Conservation (phyloP, 345 rosid genomes). For the Aethionema arabicum region DNA sequence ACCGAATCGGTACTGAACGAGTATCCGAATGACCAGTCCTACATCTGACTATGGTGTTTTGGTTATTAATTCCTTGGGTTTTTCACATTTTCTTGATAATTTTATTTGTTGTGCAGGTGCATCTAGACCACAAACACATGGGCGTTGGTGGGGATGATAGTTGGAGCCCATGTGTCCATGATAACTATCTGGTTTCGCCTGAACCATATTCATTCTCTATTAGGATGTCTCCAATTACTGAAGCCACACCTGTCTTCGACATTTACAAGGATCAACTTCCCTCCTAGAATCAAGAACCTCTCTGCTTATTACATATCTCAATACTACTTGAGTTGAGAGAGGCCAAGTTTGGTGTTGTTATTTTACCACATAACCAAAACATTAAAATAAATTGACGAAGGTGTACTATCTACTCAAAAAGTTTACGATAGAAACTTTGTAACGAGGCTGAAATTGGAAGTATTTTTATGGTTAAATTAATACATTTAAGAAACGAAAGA, state of each 20-base stretch:
- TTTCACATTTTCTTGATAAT: background rate
- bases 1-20: too few relatives aligned
- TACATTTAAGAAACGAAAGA: too few relatives aligned
- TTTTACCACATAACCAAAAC: too few relatives aligned
- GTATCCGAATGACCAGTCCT: background rate
- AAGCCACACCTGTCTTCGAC: constrained; percentile 50
- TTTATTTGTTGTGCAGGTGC: constrained; percentile 56
- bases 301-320: too few relatives aligned
- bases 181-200: constrained; percentile 71
- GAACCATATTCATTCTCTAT: constrained; percentile 66
- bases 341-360: too few relatives aligned
- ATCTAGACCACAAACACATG: constrained; percentile 97
- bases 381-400: too few relatives aligned
- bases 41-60: background rate
- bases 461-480: too few relatives aligned
- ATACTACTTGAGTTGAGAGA: too few relatives aligned
- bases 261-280: constrained; percentile 59
- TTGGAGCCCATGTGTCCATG: constrained; percentile 81
- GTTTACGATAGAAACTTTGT: too few relatives aligned
- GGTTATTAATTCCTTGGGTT: background rate
- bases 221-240: constrained; percentile 62
- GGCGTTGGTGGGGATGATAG: constrained; percentile 95
- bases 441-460: too few relatives aligned
- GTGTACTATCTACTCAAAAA: too few relatives aligned
- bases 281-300: constrained; percentile 38